Evolutionary conservation across 148 eudicot species (phyloP), one percentile per base, ranked within the genome.

Genomic region (Beta vulgaris): DNA sequence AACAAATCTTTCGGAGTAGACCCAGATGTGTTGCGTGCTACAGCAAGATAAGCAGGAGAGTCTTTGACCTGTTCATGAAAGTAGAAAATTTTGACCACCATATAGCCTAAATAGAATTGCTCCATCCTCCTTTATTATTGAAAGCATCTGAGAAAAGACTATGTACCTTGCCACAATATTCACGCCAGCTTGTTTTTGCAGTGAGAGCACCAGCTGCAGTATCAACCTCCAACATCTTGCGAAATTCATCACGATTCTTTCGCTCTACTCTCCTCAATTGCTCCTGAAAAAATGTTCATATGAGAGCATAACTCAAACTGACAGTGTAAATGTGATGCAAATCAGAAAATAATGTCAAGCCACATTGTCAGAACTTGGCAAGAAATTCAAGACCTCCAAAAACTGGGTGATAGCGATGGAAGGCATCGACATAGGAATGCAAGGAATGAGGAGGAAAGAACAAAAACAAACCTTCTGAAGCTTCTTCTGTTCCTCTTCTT

Each of bases 1-100:
- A 89, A 95, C 84, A 95, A 80, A 71, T 95, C 99, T 86, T 83
- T 95, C 32, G 97, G 96, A 69, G 98, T 92, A 60, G 99, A 92
- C 73, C 99, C 99, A 61, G 92, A 86, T 48, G 85, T 83, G 60
- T 95, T 95, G 48, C 85, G 84, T 49, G 94, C 94, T 77, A 95
- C 92, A 82, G 94, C 98, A 76, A 86, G 80, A 83, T 95, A 95
- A 46, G 87, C 80, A 74, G 82, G 77, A 71, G 91, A 84, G 39
- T 89, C 92, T 77, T 91, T 95, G 72, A 95, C 96, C 98, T 92
- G 80, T 64, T 35, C 67, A 62, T 29, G 25, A 28, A n/a, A 14
- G 74, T 61, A 80, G 19, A 23, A 36, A 34, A 77, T 3, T 48
- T 10, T 31, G 34, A 58, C 65, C 32, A 29, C 58, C 21, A 29